Conservation (phyloP, 1,284 basidiomycete species). For the Trametes versicolor region DNA sequence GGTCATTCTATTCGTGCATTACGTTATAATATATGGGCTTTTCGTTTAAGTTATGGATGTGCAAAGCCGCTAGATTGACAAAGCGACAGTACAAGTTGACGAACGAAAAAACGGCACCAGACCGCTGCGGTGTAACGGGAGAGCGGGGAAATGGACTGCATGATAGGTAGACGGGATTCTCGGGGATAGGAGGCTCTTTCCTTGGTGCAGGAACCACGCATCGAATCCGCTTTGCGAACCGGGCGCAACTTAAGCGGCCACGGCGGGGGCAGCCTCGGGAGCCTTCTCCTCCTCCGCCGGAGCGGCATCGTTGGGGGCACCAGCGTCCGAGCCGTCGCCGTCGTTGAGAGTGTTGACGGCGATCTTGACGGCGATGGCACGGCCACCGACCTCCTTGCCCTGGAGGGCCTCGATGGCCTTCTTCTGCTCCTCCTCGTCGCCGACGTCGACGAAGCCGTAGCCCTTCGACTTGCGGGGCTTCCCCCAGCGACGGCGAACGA, state of each 20-base stretch:
- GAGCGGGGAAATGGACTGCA: constrained; percentile 29
- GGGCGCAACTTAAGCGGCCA: constrained; percentile 26
- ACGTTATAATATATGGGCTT: constrained; percentile 30
- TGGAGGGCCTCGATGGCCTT: constrained; percentile 86
- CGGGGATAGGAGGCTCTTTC: constrained; percentile 24
- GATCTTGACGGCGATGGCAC: constrained; percentile 88
- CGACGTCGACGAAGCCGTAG: constrained; percentile 94
- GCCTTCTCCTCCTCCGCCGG: constrained; percentile 51
- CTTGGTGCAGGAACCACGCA: constrained; percentile 15
- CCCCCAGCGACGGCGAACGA: constrained; percentile 86
- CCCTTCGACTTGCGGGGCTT: constrained; percentile 88
- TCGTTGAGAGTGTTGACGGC: constrained; percentile 72
- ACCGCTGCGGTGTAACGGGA: constrained; percentile 46
- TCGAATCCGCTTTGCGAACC: constrained; percentile 26
- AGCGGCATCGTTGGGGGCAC: constrained; percentile 51
- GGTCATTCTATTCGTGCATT: constrained; percentile 35
- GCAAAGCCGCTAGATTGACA: constrained; percentile 47
- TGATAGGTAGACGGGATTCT: constrained; percentile 22
- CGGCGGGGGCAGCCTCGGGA: constrained; percentile 39
- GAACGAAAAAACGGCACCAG: constrained; percentile 59
- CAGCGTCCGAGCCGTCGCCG: constrained; percentile 44
- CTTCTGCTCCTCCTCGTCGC: constrained; percentile 83
- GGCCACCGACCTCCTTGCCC: constrained; percentile 84
- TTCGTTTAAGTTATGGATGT: constrained; percentile 20
- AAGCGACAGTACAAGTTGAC: constrained; percentile 50